Evolutionary conservation across 2,329 filamentous ascomycete species (phyloP).

Genomic region (Arthrobotrys megalospora): DNA sequence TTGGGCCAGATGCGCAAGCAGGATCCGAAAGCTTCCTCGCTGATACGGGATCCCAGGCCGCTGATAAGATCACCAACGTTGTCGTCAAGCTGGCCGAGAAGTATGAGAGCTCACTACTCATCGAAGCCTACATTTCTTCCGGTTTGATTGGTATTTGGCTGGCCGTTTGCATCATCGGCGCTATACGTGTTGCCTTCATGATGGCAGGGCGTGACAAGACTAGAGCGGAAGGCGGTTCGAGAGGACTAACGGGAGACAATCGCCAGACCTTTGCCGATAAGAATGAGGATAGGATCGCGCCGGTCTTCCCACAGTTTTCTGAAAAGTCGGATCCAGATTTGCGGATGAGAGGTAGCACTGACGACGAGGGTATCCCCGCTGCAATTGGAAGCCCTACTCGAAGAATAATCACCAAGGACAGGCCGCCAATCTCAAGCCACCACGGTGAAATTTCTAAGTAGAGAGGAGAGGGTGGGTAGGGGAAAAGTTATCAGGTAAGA

Average conservation of each 20-base stretch:
- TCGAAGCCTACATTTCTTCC: conserved; percentile 84
- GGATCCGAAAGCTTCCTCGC: conserved; percentile 80
- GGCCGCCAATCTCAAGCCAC: conserved; percentile 28
- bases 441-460: conserved; percentile 36
- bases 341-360: conserved; percentile 16
- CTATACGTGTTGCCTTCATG: conserved; percentile 76
- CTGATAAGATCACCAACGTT: conserved; percentile 85
- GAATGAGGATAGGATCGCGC: conserved; percentile 37
- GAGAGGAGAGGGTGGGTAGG: conserved; percentile 6
- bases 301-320: conserved; percentile 53
- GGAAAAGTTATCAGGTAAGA: conserved; percentile 3
- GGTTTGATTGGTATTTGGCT: conserved; percentile 83
- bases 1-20: conserved; percentile 71
- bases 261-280: conserved; percentile 30
- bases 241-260: conserved; percentile 44
- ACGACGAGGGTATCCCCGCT: conserved; percentile 32
- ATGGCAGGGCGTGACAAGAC: conserved; percentile 75
- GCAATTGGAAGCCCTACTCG: conserved; percentile 43
- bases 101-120: conserved; percentile 78
- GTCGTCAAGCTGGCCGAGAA: conserved; percentile 79
- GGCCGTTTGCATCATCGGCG: conserved; percentile 80
- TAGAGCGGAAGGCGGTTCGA: conserved; percentile 72
- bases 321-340: conserved; percentile 56
- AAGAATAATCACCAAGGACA: conserved; percentile 32
- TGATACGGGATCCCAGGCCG: conserved; percentile 79